These are phyloP conservation scores for Tetradesmus lagerheimii DNA, from an alignment of 139 green algal genomes.

Conservation along the genomic window DNA sequence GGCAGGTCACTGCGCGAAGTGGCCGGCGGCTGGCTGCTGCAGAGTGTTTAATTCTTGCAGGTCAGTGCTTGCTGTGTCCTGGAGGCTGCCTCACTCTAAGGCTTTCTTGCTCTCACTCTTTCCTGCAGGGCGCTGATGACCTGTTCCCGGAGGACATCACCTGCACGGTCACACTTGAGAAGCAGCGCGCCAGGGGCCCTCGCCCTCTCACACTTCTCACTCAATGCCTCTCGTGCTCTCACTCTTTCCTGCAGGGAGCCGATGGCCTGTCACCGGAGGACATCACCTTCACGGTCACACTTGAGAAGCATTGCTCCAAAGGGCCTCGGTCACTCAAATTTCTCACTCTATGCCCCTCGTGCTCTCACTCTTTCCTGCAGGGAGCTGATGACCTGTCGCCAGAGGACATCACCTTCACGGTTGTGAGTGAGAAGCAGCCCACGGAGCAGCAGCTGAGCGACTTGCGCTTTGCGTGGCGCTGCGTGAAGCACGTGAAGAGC, in stretches of 20 bases:
- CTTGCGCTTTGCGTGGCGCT: constrained; percentile 96
- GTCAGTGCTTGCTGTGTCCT: background rate
- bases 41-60: constrained; percentile 35
- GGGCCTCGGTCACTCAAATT: too few relatives aligned
- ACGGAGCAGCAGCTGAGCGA: constrained; percentile 92
- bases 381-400: constrained; percentile 85
- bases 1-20: constrained; percentile 87
- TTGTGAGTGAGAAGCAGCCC: constrained; percentile 88
- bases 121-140: too few relatives aligned
- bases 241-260: constrained; percentile 72
- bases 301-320: too few relatives aligned
- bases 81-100: too few relatives aligned
- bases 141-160: too few relatives aligned
- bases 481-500: constrained; percentile 99
- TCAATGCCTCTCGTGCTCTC: too few relatives aligned
- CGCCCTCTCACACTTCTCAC: too few relatives aligned
- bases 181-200: too few relatives aligned
- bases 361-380: constrained; percentile 72
- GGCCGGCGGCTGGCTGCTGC: constrained; percentile 74
- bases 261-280: constrained; percentile 84
- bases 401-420: constrained; percentile 87
- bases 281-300: constrained; percentile 89
- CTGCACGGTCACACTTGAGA: too few relatives aligned
- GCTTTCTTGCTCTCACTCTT: too few relatives aligned
- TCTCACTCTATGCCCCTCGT: background rate